phyloP scores from a whole-genome alignment of 164 flowering plant species.

The Sedum album region DNA sequence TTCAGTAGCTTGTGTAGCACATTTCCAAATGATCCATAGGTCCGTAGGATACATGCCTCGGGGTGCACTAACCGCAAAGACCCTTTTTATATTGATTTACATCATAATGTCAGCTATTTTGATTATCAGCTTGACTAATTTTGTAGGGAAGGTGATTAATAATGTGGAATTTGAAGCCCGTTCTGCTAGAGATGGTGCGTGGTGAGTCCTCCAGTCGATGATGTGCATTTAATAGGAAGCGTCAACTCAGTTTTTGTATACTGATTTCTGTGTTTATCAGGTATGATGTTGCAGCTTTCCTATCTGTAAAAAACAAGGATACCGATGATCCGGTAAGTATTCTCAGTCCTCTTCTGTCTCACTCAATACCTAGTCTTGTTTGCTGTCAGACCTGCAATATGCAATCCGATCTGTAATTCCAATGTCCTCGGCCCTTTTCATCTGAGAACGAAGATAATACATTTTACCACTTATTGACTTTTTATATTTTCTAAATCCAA shows the following conservation, averaged over 20 bases:
- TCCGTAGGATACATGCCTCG: neutral
- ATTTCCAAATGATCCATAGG: neutral
- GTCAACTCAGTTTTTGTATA: neutral
- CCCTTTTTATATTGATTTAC: neutral
- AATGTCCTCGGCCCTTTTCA: too few species aligned
- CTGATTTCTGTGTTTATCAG: neutral
- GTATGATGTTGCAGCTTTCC: constrained; percentile 7
- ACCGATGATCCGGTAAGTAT: constrained; percentile 4
- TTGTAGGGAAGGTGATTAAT: neutral
- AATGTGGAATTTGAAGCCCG: constrained; percentile 4
- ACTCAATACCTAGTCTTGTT: too few species aligned
- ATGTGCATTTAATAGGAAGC: neutral
- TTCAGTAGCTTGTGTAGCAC: neutral
- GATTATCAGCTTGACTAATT: neutral
- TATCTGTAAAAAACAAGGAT: neutral
- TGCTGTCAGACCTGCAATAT: too few species aligned
- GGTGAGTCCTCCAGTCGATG: neutral
- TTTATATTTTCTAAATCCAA: neutral
- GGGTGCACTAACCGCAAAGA: neutral
- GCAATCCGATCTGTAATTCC: too few species aligned
- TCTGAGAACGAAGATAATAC: too few species aligned
- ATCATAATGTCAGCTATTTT: too few species aligned
- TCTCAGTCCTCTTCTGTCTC: neutral
- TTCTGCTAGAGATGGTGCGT: constrained; percentile 4
- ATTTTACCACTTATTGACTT: too few species aligned